These are phyloP conservation scores for Gentiana macrophylla DNA, from an alignment of 257 asterid species.

Conservation along the genomic window DNA sequence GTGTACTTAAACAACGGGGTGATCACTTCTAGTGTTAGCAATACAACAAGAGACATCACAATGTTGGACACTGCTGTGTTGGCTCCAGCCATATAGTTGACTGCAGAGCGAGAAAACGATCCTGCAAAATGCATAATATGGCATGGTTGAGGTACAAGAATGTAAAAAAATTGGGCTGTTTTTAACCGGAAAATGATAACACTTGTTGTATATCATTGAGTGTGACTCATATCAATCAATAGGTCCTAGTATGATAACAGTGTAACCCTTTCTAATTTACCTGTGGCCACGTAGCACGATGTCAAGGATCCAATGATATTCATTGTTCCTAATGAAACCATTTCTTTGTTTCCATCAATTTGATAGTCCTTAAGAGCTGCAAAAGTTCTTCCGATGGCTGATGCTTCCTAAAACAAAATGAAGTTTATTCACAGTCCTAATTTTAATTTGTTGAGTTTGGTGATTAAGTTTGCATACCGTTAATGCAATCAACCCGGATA, in stretches of 20 bases:
- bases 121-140: conserved; percentile 13
- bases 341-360: conserved; percentile 69
- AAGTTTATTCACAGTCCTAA: neutral
- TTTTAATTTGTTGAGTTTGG: neutral
- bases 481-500: conserved; percentile 53
- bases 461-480: conserved; percentile 30
- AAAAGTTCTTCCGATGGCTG: conserved; percentile 69
- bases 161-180: too few relatives aligned
- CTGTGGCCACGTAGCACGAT: conserved; percentile 69
- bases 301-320: conserved; percentile 63
- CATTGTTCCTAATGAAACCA: conserved; percentile 76
- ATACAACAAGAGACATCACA: conserved; percentile 50
- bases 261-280: conserved; percentile 13
- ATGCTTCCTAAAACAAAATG: conserved; percentile 50
- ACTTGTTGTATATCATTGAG: too few relatives aligned
- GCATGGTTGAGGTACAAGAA: neutral
- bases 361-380: conserved; percentile 72
- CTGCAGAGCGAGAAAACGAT: conserved; percentile 38
- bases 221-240: neutral
- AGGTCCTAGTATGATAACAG: neutral
- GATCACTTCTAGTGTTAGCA: conserved; percentile 41
- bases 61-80: conserved; percentile 61
- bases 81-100: conserved; percentile 64
- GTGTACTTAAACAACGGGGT: conserved; percentile 72
- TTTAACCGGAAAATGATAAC: too few relatives aligned